Evolutionary conservation across 2,329 filamentous ascomycete species (phyloP).

Genomic region (Trichoderma endophyticum): DNA sequence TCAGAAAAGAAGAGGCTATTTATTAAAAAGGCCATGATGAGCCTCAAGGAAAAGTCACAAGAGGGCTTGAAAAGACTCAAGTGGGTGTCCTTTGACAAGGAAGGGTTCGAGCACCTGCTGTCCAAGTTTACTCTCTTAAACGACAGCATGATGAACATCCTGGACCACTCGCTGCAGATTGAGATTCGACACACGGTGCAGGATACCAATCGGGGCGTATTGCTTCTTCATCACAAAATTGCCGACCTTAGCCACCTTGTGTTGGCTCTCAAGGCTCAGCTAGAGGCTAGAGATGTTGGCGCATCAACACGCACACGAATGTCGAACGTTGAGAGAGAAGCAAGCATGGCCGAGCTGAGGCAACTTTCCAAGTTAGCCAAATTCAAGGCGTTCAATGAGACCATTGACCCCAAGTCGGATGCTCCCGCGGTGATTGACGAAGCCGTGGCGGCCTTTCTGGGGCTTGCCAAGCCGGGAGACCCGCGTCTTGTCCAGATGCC

Average conservation of each 20-base stretch:
- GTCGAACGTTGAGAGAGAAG: constrained; percentile 35
- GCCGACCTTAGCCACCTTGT: constrained; percentile 45
- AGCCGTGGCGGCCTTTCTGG: constrained; percentile 37
- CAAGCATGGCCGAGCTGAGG: constrained; percentile 39
- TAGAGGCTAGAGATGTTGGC: constrained; percentile 31
- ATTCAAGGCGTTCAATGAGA: constrained; percentile 51
- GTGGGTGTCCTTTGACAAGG: constrained; percentile 47
- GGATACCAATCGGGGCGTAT: constrained; percentile 46
- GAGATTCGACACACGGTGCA: constrained; percentile 48
- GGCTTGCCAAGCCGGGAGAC: constrained; percentile 35
- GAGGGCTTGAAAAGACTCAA: constrained; percentile 33
- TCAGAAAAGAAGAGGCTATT: constrained; percentile 40
- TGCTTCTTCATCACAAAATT: constrained; percentile 47
- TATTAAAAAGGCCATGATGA: constrained; percentile 43
- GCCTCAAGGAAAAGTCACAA: constrained; percentile 36
- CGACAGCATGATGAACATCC: constrained; percentile 47
- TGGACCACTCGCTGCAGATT: constrained; percentile 45
- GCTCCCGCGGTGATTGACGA: constrained; percentile 34
- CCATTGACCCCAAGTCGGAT: constrained; percentile 38
- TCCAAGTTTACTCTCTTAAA: constrained; percentile 44
- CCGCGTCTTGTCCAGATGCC: constrained; percentile 35
- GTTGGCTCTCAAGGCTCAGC: constrained; percentile 43
- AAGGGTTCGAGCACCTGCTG: constrained; percentile 43
- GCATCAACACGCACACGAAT: constrained; percentile 30
- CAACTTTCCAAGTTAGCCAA: constrained; percentile 45